phyloP scores from a whole-genome alignment of 2,329 filamentous ascomycete genomes.

The Talaromyces funiculosus region DNA sequence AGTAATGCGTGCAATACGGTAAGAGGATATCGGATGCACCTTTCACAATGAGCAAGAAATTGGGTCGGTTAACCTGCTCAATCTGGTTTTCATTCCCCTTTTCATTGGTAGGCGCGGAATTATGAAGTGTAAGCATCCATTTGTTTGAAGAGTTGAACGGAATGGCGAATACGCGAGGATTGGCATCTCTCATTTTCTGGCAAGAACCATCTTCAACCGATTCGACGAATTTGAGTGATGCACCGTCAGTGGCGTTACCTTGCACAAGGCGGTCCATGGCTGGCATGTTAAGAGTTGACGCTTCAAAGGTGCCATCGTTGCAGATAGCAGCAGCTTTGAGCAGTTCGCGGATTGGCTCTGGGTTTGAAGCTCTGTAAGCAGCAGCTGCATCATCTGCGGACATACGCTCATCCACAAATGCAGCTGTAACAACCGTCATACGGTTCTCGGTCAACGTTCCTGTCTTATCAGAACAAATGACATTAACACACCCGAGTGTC shows the following conservation, averaged over 20 bases:
- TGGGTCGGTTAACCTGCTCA: constrained; percentile 1
- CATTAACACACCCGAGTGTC: constrained; percentile 67
- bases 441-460: constrained; percentile 58
- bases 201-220: constrained; percentile 19
- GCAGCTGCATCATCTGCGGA: constrained; percentile 47
- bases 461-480: constrained; percentile 75
- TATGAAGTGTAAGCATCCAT: constrained; percentile 62
- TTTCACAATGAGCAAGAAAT: constrained; percentile 54
- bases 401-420: constrained; percentile 51
- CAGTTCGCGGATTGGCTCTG: constrained; percentile 52
- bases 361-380: constrained; percentile 25
- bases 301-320: constrained; percentile 70
- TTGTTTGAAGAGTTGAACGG: constrained; percentile 83
- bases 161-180: constrained; percentile 59
- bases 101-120: constrained; percentile 26
- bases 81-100: neutral
- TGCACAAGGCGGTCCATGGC: constrained; percentile 60
- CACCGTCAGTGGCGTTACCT: constrained; percentile 72
- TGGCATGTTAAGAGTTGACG: constrained; percentile 55
- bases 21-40: constrained; percentile 72
- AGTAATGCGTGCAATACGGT: constrained; percentile 56
- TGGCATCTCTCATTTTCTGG: constrained; percentile 48
- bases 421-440: constrained; percentile 66
- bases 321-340: constrained; percentile 61
- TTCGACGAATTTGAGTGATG: constrained; percentile 67